phyloP scores from a whole-genome alignment of 306 rosid species.

The Vigna reflexopilosa region DNA sequence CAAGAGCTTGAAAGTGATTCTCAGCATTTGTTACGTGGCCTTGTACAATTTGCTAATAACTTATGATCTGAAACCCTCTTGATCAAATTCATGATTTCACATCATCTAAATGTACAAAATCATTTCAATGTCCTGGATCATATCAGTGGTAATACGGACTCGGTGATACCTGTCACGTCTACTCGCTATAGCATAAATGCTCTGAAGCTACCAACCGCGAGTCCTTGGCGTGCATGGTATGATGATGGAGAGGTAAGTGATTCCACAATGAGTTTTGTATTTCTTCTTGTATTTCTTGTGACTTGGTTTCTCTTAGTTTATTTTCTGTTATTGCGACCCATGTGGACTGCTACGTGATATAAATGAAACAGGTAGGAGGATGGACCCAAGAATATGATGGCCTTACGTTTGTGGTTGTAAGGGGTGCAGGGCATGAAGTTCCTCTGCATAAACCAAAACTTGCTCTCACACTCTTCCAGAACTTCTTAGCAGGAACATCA shows the following conservation, averaged over 20 bases:
- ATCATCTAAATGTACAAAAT: background rate
- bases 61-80: constrained; percentile 8
- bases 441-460: constrained; percentile 87
- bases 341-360: constrained; percentile 18
- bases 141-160: constrained; percentile 86
- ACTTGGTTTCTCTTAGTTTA: constrained; percentile 5
- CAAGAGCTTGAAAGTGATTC: background rate
- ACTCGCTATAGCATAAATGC: constrained; percentile 80
- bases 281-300: background rate
- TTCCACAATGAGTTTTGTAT: background rate
- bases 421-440: constrained; percentile 99
- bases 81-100: background rate
- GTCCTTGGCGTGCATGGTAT: constrained; percentile 88
- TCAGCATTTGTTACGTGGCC: background rate
- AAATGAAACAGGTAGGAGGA: constrained; percentile 82
- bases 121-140: constrained; percentile 5
- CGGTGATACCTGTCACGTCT: constrained; percentile 78
- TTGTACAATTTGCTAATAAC: constrained; percentile 7
- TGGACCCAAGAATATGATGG: constrained; percentile 94
- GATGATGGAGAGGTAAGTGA: constrained; percentile 68
- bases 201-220: constrained; percentile 66
- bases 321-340: background rate
- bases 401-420: constrained; percentile 74
- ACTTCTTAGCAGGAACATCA: constrained; percentile 76
- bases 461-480: constrained; percentile 68